These are phyloP conservation scores for Mycena sp. DNA, from an alignment of 1,284 basidiomycete genomes.

Conservation along the genomic window DNA sequence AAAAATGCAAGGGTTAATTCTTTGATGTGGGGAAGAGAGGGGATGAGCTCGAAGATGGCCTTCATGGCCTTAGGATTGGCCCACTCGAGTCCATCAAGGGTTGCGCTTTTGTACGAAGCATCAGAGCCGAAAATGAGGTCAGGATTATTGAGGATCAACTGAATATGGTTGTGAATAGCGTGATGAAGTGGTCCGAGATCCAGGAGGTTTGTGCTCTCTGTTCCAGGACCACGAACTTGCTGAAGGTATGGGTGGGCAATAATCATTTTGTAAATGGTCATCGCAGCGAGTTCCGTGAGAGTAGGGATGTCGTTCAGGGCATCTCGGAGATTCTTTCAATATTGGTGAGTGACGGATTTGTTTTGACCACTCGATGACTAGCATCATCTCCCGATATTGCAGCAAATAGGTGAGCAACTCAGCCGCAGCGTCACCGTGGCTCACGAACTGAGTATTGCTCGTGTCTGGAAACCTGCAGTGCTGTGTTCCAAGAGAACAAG, in stretches of 20 bases:
- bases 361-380: not conserved
- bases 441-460: conserved; percentile 6
- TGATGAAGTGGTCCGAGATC: conserved; percentile 41
- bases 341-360: conserved; percentile 24
- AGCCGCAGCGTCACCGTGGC: conserved; percentile 9
- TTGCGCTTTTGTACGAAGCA: not conserved
- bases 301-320: conserved; percentile 12
- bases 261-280: conserved; percentile 36
- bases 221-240: conserved; percentile 32
- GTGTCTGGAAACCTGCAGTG: no score
- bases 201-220: conserved; percentile 39
- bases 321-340: conserved; percentile 46
- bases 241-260: conserved; percentile 42
- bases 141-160: conserved; percentile 40
- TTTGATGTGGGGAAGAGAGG: not conserved
- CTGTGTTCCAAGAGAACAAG: no score
- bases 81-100: not conserved
- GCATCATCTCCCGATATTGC: not conserved
- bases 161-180: conserved; percentile 32
- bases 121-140: conserved; percentile 33
- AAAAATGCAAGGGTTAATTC: not conserved
- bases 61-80: not conserved
- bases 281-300: not conserved
- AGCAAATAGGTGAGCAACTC: conserved; percentile 5
- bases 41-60: not conserved